phyloP scores from a whole-genome alignment of 164 flowering plant genomes.

The Buxus sempervirens region DNA sequence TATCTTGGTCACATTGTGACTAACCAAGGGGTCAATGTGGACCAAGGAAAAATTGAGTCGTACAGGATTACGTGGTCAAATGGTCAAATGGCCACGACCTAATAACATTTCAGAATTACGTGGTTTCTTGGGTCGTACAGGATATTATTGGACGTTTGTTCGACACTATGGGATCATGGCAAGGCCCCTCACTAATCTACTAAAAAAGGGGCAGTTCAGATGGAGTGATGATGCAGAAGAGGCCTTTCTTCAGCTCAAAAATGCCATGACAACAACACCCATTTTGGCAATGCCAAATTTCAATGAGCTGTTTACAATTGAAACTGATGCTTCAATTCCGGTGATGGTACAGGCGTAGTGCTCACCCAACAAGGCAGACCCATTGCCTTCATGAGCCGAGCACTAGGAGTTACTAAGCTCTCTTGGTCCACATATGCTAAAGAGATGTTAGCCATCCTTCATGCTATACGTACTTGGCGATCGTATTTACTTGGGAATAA shows the following conservation, averaged over 20 bases:
- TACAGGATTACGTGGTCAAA: no score
- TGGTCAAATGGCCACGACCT: slow-evolving; percentile 10
- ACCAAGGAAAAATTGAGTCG: slow-evolving; percentile 3
- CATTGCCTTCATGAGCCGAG: no score
- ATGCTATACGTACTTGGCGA: slow-evolving; percentile 11
- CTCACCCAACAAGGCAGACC: neutral
- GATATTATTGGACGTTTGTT: slow-evolving; percentile 3
- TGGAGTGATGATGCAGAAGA: neutral
- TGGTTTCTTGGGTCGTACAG: slow-evolving; percentile 15
- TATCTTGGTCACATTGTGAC: no score
- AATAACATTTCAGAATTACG: neutral
- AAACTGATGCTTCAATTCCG: slow-evolving; percentile 9
- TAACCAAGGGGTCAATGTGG: neutral
- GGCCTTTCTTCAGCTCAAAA: neutral
- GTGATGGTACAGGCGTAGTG: neutral
- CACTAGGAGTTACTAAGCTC: no score
- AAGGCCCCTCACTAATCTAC: neutral
- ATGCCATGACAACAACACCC: no score
- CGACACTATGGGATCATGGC: slow-evolving; percentile 3
- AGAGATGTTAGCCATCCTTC: slow-evolving; percentile 6
- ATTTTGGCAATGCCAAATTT: no score
- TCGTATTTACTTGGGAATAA: neutral
- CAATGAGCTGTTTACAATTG: slow-evolving; percentile 6
- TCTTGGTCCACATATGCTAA: slow-evolving; percentile 1
- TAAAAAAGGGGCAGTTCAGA: no score